Conservation (phyloP, 805 yeast genomes). For the Limtongia smithiae region DNA sequence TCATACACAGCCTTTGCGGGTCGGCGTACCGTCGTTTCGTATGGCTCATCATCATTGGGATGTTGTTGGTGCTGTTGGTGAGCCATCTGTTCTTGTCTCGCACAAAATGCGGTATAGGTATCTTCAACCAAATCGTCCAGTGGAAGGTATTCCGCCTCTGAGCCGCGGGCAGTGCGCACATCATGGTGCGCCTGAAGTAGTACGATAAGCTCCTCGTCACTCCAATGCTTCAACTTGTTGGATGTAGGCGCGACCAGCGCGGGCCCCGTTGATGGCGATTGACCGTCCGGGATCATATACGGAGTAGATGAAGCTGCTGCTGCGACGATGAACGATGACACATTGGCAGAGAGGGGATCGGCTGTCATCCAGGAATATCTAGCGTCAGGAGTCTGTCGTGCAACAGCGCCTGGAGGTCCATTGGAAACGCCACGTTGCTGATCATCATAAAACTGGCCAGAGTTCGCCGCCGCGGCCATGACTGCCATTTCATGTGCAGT, state of each 20-base stretch:
- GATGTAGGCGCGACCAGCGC: constrained; percentile 7
- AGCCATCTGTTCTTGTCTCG: constrained; percentile 17
- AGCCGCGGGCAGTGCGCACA: constrained; percentile 20
- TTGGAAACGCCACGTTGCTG: constrained; percentile 7
- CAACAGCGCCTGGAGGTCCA: background rate
- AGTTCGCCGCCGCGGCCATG: background rate
- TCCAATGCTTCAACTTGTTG: constrained; percentile 21
- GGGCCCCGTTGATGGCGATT: background rate
- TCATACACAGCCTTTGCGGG: constrained; percentile 26
- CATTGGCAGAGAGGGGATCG: constrained; percentile 10
- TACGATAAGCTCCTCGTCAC: constrained; percentile 23
- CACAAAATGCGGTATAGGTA: constrained; percentile 19
- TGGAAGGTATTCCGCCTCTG: constrained; percentile 19
- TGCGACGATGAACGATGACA: constrained; percentile 14
- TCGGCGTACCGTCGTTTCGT: constrained; percentile 15
- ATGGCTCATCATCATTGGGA: constrained; percentile 2
- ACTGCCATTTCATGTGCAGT: constrained; percentile 8
- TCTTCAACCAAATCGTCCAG: constrained; percentile 26
- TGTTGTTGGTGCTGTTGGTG: constrained; percentile 14
- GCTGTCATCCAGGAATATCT: constrained; percentile 26
- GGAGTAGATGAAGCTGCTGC: constrained; percentile 8
- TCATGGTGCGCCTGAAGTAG: constrained; percentile 27
- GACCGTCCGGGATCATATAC: background rate
- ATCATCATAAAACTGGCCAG: constrained; percentile 8
- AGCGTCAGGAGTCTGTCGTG: constrained; percentile 3